phyloP scores from a whole-genome alignment of 768 basidiomycete species.

The Boletus coccyginus region DNA sequence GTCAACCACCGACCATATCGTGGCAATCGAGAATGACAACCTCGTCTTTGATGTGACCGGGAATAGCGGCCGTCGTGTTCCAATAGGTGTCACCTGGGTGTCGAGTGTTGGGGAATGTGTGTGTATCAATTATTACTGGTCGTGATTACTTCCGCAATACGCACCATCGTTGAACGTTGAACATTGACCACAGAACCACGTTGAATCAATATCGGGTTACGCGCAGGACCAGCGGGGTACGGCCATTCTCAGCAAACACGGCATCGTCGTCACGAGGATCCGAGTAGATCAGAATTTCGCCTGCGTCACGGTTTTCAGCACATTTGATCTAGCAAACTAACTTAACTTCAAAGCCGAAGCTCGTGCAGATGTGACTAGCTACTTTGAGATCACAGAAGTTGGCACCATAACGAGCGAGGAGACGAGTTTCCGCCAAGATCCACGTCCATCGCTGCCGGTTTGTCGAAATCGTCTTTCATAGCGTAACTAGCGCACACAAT shows the following conservation, averaged over 20 bases:
- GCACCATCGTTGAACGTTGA: slow-evolving; percentile 47
- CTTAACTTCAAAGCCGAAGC: neutral
- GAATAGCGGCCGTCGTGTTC: slow-evolving; percentile 84
- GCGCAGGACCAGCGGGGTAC: slow-evolving; percentile 79
- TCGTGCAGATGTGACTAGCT: slow-evolving; percentile 6
- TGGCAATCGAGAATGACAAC: slow-evolving; percentile 85
- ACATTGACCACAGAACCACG: slow-evolving; percentile 62
- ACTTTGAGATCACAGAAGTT: slow-evolving; percentile 88
- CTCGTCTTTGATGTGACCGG: slow-evolving; percentile 79
- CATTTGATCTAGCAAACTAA: slow-evolving; percentile 59
- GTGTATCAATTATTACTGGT: neutral
- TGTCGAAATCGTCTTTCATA: slow-evolving; percentile 63
- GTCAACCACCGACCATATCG: slow-evolving; percentile 60
- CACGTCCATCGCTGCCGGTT: slow-evolving; percentile 60
- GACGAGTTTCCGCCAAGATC: slow-evolving; percentile 74
- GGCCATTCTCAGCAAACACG: slow-evolving; percentile 74
- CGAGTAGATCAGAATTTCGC: slow-evolving; percentile 76
- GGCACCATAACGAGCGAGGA: slow-evolving; percentile 68
- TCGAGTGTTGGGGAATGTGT: slow-evolving; percentile 46
- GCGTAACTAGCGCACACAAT: slow-evolving; percentile 83
- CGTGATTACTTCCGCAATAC: neutral
- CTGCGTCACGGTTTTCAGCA: slow-evolving; percentile 80
- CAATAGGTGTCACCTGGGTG: slow-evolving; percentile 84
- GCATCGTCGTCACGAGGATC: slow-evolving; percentile 86
- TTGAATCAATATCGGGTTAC: slow-evolving; percentile 79